Evolutionary conservation across 768 basidiomycete genomes (phyloP), one percentile per base, ranked within the genome.

Genomic region (Leccinum boreale): DNA sequence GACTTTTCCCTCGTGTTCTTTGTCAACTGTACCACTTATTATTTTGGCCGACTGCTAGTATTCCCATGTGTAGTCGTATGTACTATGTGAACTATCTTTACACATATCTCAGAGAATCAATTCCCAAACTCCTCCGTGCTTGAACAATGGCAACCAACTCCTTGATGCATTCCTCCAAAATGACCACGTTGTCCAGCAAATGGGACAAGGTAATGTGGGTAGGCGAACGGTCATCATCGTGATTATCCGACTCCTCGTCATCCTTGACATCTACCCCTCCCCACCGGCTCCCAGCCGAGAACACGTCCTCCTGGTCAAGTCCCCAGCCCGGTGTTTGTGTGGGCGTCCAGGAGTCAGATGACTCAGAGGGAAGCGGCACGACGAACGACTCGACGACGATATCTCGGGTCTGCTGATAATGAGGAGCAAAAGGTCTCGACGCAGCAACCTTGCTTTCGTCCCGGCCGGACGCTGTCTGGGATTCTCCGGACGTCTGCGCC

Each of bases 111-210:
- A 93, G 73, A 23, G 85, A 79, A 73, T 95, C 93, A 60, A 95
- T 89, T 9, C 94, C 94, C 53, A 95, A 73, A 73, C 85, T 87
- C 59, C 90, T 78, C 58, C 93, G 78, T 15, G 90, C 92, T 73
- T 92, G 87, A 52, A 94, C 83, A 62, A 94, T 87, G 14, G 92
- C 90, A 14, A 85, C 85, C 33, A 94, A 76, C 72, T 98, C 96
- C 75, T 98, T 98, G 67, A 98, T 89, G 59, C 87, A 89, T 73
- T 98, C 96, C 73, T 98, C 96, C 60, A 98, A 70, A 42, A 98
- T 86, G 29, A 98, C 94, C 29, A 95, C 89, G 67, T 98, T 98
- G 70, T 98, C 96, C 70, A 98, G 75, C 55, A 98, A 70, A 61
- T 83, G 86, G 47, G 92, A 94, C 53, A 98, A 77, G 8, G 90